Evolutionary conservation across 176 grass and related monocot species (phyloP), one percentile per base, ranked within the genome.

Genomic region (Otatea glauca): DNA sequence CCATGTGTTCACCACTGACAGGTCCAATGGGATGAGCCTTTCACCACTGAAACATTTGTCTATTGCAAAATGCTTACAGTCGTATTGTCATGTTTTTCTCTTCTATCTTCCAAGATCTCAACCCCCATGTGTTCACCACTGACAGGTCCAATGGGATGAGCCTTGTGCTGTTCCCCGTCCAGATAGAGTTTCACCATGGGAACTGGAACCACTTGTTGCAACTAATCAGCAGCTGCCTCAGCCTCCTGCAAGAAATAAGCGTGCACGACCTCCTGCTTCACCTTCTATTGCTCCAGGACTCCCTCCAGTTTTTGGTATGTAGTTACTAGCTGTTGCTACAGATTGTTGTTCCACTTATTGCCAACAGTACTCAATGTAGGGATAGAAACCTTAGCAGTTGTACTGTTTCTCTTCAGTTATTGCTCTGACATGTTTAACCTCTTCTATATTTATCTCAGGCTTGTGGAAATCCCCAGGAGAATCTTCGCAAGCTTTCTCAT

Each of bases 131-230:
- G 62, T 48, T 72, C 41, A 69, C 15, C 69, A 24, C 64, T 49
- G 86, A 53, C 72, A 97, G 94, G 86, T 97, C 39, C 92, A 92
- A 85, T 97, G 94, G 94, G 94, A 97, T 58, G 92, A 97, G 59
- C 74, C 85, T 38, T 80, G 89, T 60, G 77, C 76, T 58, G 59
- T 97, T 77, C 45, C 64, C 3, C 78, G 89, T 65, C 92, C 89
- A 78, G 89, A 94, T 56, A 94, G 81, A 76, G 90, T 97, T 81
- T 97, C 94, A 45, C 89, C 88, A 25, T 97, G 94, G 94, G 92
- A 97, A 66, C 73, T 97, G 18, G 94, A 97, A 66, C 83, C 87
- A 29, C 82, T 92, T 62, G 85, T 78, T 63, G 44, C 42, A 43
- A 67, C 82, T 55, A 65, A 48, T 81, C 75, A 61, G 13, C 59